A percentile compares a stretch with the other conserved stretches of the same genome.
These are phyloP conservation scores for Boletus subcaerulescens DNA, from an alignment of 768 basidiomycete genomes.

Conservation along the genomic window DNA sequence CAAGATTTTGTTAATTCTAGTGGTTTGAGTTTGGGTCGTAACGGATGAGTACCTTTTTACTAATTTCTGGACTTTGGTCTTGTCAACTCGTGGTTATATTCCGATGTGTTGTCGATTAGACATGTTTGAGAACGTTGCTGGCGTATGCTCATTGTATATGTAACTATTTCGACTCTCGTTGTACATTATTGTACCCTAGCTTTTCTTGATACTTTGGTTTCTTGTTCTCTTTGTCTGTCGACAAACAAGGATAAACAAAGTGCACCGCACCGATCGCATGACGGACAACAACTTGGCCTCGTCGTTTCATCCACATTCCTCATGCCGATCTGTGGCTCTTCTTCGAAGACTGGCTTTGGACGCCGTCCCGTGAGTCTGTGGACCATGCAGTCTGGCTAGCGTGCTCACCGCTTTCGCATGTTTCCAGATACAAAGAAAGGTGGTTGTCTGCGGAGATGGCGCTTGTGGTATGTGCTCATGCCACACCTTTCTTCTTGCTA, in stretches of 20 bases:
- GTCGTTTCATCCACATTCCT: slow-evolving; percentile 9
- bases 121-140: slow-evolving; percentile 5
- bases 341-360: slow-evolving; percentile 54
- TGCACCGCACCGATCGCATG: slow-evolving; percentile 5
- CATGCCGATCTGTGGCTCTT: slow-evolving; percentile 60
- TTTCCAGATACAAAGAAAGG: slow-evolving; percentile 51
- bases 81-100: slow-evolving; percentile 6
- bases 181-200: slow-evolving; percentile 16
- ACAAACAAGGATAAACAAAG: slow-evolving; percentile 26
- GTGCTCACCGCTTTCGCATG: slow-evolving; percentile 14
- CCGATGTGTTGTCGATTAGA: slow-evolving; percentile 8
- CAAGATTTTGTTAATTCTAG: slow-evolving; percentile 52
- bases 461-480: slow-evolving; percentile 64
- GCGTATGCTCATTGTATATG: slow-evolving; percentile 12
- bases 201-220: slow-evolving; percentile 15
- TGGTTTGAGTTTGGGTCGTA: slow-evolving; percentile 18
- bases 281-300: not conserved
- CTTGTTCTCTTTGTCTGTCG: not conserved
- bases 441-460: slow-evolving; percentile 95
- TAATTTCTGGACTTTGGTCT: slow-evolving; percentile 2
- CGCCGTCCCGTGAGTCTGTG: slow-evolving; percentile 30
- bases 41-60: slow-evolving; percentile 5
- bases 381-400: slow-evolving; percentile 6
- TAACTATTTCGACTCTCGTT: slow-evolving; percentile 17
- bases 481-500: slow-evolving; percentile 3